Conservation (phyloP, 257 asterid genomes). For the Petunia axillaris region DNA sequence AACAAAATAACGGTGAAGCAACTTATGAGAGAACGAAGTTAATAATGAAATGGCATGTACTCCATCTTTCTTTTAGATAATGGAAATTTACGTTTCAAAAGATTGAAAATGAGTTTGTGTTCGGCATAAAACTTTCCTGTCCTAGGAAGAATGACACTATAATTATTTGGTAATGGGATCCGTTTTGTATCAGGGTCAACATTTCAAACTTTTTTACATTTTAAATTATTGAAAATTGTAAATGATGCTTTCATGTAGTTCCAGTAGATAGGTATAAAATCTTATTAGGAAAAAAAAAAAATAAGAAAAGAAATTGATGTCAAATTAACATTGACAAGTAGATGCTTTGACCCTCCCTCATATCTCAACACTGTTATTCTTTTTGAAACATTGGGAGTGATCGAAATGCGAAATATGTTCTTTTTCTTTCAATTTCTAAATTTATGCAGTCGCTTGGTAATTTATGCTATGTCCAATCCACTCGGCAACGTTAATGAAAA, state of each 20-base stretch:
- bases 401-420: slow-evolving; percentile 7
- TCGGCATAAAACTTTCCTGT: not conserved
- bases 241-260: not conserved
- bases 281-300: not conserved
- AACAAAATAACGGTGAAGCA: not conserved
- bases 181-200: not conserved
- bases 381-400: slow-evolving; percentile 9
- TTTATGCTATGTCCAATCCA: not conserved
- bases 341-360: slow-evolving; percentile 6
- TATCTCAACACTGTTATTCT: not conserved
- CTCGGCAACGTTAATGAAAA: not conserved
- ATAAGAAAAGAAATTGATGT: not conserved
- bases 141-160: not conserved
- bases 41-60: not conserved
- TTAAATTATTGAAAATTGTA: slow-evolving; percentile 4
- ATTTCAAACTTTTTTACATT: not conserved
- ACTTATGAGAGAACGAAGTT: not conserved
- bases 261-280: not conserved
- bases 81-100: not conserved
- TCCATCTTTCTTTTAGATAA: not conserved
- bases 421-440: slow-evolving; percentile 10
- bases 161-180: not conserved
- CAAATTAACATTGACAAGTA: not conserved
- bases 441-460: slow-evolving; percentile 14
- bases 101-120: slow-evolving; percentile 13